A percentile compares a stretch with the other conserved stretches of the same genome.
phyloP scores from a whole-genome alignment of 352 stramenopile genomes.

The Phytophthora quininea region DNA sequence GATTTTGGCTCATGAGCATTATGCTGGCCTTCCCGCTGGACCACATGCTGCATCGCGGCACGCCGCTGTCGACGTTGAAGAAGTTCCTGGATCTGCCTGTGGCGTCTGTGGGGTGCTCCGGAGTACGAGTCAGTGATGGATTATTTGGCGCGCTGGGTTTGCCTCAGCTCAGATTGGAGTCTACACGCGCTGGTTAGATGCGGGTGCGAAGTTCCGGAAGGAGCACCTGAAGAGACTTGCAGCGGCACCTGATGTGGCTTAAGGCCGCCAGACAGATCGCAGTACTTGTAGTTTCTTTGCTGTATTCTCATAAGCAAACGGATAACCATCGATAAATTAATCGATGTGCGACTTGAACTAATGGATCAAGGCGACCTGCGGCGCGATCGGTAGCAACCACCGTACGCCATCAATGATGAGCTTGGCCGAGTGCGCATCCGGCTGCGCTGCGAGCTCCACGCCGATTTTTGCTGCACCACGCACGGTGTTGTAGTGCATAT shows the following conservation, averaged over 20 bases:
- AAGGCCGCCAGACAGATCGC: too few relatives aligned
- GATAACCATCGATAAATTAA: too few relatives aligned
- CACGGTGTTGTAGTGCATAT: too few relatives aligned
- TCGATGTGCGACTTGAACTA: too few relatives aligned
- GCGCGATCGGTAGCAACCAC: too few relatives aligned
- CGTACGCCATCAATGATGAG: too few relatives aligned
- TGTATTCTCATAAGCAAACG: too few relatives aligned
- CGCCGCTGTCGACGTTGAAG: constrained; percentile 45
- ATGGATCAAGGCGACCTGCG: too few relatives aligned
- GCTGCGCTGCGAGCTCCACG: too few relatives aligned
- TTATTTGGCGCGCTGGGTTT: constrained; percentile 54
- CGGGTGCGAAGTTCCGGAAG: constrained; percentile 45
- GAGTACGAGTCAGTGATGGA: constrained; percentile 55
- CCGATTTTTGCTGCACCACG: too few relatives aligned
- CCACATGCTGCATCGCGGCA: constrained; percentile 40
- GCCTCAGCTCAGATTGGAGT: constrained; percentile 53
- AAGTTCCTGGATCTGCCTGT: constrained; percentile 65
- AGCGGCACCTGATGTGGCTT: constrained; percentile 22
- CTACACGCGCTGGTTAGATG: constrained; percentile 51
- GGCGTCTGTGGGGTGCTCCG: constrained; percentile 48
- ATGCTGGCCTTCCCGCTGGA: constrained; percentile 60
- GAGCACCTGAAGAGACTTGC: constrained; percentile 24
- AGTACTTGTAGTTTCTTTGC: too few relatives aligned
- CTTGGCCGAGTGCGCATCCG: too few relatives aligned
- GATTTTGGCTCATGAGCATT: constrained; percentile 68